Base-by-base conservation (phyloP, 345 rosid species). In the Alliaria petiolata region DNA sequence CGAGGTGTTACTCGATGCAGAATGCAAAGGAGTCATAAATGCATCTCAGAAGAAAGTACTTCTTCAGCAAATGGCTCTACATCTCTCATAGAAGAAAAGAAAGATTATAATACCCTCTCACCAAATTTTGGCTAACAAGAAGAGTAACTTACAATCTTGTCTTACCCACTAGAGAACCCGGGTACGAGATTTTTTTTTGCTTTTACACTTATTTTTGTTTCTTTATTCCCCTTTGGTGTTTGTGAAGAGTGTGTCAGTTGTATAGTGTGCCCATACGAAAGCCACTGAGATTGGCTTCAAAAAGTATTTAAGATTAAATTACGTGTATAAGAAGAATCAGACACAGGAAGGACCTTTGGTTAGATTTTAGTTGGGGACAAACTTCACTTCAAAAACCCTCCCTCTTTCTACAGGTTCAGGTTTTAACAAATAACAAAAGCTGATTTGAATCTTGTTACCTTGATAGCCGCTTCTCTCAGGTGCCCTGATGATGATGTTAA, bases 21-120 rank as follows among this genome's bases (percentile, higher is more conserved):
- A 86, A 76, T 83, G 86, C 66, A 86, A 84, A 70, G 91, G 91
- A 70, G 82, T 84, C 26, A 86, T 86, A 54, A 84, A 76, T 47
- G 81, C 88, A 17, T 81, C 87, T 40, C 91, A 86, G 67, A 84
- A 80, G 86, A 86, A 81, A 72, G 71, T 64, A 15, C 79, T 86
- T 17, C 85, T 86, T 49, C 87, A 83, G 49, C 84, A 86, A 74
- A 79, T 84, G 83, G 88, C 91, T 60, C 71, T 86, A 65, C 80
- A 70, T 51, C 88, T 86, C 68, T 75, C 86, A 0, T 83, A 72
- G 69, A 25, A 39, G 43, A 16, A 52, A n/a, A n/a, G n/a, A n/a
- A n/a, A n/a, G n/a, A n/a, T n/a, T 4, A 8, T 8, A 65, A 44
- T 1, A 60, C 4, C 51, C 35, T 5, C 63, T 35, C 58, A 51